phyloP scores from a whole-genome alignment of 108 stramenopile species.

The Cylindrotheca fusiformis region DNA sequence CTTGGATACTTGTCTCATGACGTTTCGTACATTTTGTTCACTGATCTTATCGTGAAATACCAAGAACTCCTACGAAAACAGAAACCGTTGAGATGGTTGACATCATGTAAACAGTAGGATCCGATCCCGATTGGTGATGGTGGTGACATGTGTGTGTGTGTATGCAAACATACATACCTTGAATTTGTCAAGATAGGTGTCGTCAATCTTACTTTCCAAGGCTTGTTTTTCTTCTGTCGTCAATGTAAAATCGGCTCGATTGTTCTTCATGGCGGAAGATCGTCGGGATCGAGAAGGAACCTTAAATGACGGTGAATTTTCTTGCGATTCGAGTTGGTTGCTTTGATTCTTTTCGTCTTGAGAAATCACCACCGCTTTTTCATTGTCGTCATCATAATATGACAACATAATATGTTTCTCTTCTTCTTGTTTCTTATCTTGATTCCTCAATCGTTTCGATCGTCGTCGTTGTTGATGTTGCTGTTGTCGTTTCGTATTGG shows the following conservation, averaged over 20 bases:
- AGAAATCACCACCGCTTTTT: too few species aligned
- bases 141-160: too few species aligned
- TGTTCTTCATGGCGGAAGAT: not conserved
- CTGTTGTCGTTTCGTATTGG: not conserved
- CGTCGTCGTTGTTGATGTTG: conserved; percentile 4
- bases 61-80: conserved; percentile 34
- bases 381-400: conserved; percentile 6
- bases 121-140: too few species aligned
- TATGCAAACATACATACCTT: too few species aligned
- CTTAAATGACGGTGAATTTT: not conserved
- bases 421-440: conserved; percentile 1
- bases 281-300: not conserved
- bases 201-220: conserved; percentile 2
- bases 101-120: too few species aligned
- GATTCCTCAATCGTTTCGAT: too few species aligned
- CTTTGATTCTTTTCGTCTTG: not conserved
- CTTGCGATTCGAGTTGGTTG: not conserved
- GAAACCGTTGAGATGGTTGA: conserved; percentile 18
- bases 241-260: not conserved
- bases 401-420: conserved; percentile 9
- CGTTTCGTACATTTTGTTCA: conserved; percentile 45
- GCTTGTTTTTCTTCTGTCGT: conserved; percentile 5
- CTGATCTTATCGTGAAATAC: conserved; percentile 34
- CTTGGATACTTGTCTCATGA: conserved; percentile 60
- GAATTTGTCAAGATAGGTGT: conserved; percentile 9